A percentile compares a stretch with the other conserved stretches of the same genome.
Conservation (phyloP, 352 stramenopile genomes). For the Thalassiosira exigua region DNA sequence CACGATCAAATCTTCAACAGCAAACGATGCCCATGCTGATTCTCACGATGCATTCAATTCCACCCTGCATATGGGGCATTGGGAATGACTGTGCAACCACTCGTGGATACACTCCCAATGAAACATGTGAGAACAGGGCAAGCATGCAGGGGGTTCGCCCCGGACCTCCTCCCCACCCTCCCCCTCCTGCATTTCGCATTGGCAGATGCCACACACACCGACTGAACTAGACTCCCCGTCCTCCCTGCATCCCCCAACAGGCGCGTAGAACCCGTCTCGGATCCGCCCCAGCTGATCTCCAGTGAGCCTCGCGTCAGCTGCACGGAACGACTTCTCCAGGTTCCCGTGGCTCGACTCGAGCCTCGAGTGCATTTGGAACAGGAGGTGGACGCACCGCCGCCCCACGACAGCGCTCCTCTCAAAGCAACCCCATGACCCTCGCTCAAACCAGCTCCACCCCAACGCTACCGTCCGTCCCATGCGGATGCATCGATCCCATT, state of each 20-base stretch:
- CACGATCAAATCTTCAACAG: too few relatives aligned
- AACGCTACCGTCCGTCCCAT: conserved; percentile 53
- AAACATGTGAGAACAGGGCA: conserved; percentile 49
- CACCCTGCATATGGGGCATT: conserved; percentile 48
- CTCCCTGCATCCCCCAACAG: not conserved
- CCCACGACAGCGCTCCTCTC: conserved; percentile 50
- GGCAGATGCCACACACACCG: conserved; percentile 44
- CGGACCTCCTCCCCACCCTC: conserved; percentile 7
- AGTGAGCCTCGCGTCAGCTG: conserved; percentile 41
- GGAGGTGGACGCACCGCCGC: conserved; percentile 41
- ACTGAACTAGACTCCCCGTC: conserved; percentile 4
- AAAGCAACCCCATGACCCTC: conserved; percentile 51
- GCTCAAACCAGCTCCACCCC: conserved; percentile 59
- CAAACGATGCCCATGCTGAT: too few relatives aligned
- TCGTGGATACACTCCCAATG: conserved; percentile 46
- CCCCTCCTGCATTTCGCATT: conserved; percentile 42
- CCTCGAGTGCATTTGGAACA: conserved; percentile 59
- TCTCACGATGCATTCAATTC: conserved; percentile 41
- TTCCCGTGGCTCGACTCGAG: conserved; percentile 39
- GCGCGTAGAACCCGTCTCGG: conserved; percentile 10
- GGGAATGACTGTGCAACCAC: conserved; percentile 54
- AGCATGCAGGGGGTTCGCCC: conserved; percentile 24
- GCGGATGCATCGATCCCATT: conserved; percentile 57
- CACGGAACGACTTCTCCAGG: conserved; percentile 46
- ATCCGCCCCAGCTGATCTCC: conserved; percentile 30